These are phyloP conservation scores for Penicillium lividum DNA, from an alignment of 495 filamentous ascomycete species.

Conservation along the genomic window DNA sequence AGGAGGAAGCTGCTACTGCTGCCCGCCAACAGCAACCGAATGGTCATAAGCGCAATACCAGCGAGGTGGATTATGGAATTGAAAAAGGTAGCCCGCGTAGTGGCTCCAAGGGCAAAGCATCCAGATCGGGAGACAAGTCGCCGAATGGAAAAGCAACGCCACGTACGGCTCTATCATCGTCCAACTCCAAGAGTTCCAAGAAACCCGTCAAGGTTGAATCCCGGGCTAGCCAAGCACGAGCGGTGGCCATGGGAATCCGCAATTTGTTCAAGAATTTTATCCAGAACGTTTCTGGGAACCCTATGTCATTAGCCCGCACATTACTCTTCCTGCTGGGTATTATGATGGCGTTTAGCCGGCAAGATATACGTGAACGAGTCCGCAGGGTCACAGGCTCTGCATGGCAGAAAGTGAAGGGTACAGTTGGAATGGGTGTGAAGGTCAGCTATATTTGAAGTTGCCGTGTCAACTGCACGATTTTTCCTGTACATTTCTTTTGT, in stretches of 20 bases:
- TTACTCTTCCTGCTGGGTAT: conserved; percentile 83
- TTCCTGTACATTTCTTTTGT: conserved; percentile 22
- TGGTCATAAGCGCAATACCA: conserved; percentile 50
- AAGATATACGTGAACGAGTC: conserved; percentile 73
- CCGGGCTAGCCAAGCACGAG: conserved; percentile 32
- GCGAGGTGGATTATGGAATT: conserved; percentile 58
- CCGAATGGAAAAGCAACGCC: conserved; percentile 31
- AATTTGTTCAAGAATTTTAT: conserved; percentile 63
- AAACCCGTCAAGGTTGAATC: conserved; percentile 40
- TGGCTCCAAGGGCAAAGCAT: conserved; percentile 34
- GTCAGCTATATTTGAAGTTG: conserved; percentile 82
- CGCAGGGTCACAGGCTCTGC: conserved; percentile 62
- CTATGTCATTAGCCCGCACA: conserved; percentile 70
- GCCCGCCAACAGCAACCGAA: conserved; percentile 44
- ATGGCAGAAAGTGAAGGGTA: conserved; percentile 83
- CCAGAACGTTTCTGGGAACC: conserved; percentile 66
- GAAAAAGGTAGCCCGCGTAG: conserved; percentile 45
- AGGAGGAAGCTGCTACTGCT: conserved; percentile 51
- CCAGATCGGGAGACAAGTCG: conserved; percentile 32
- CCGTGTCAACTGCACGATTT: conserved; percentile 14
- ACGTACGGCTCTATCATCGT: conserved; percentile 35
- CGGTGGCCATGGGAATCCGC: conserved; percentile 53
- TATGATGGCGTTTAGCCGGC: conserved; percentile 71
- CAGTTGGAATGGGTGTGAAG: conserved; percentile 95
- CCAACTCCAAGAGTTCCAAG: conserved; percentile 41